A percentile compares a stretch with the other conserved stretches of the same genome.
These are phyloP conservation scores for Termitomyces sp. DNA, from an alignment of 768 basidiomycete genomes.

Conservation along the genomic window DNA sequence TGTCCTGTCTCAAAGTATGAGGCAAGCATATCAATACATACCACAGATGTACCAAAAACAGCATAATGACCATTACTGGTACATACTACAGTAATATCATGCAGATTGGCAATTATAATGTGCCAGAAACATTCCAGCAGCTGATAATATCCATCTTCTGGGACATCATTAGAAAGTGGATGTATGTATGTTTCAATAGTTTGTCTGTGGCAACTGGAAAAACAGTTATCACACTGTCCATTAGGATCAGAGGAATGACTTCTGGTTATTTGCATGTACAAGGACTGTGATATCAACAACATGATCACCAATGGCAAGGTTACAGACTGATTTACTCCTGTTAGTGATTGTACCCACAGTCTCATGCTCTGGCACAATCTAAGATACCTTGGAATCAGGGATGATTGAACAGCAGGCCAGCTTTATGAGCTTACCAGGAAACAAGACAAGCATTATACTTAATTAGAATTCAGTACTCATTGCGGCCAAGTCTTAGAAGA, in stretches of 20 bases:
- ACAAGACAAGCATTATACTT: slow-evolving; percentile 67
- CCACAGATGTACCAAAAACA: too few relatives aligned
- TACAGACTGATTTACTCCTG: slow-evolving; percentile 53
- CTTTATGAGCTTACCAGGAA: slow-evolving; percentile 46
- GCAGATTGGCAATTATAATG: too few relatives aligned
- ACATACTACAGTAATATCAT: too few relatives aligned
- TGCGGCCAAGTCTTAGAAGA: not conserved
- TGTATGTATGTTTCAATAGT: too few relatives aligned
- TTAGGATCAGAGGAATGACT: not conserved
- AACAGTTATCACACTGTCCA: slow-evolving; percentile 47
- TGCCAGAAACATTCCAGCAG: too few relatives aligned
- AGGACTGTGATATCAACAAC: slow-evolving; percentile 58
- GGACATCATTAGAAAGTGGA: too few relatives aligned
- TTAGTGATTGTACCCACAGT: slow-evolving; percentile 23
- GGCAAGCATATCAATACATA: too few relatives aligned
- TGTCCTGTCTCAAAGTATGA: too few relatives aligned
- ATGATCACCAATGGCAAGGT: slow-evolving; percentile 61
- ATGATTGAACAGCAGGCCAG: not conserved
- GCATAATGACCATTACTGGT: too few relatives aligned
- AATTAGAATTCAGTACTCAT: slow-evolving; percentile 11
- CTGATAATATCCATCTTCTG: too few relatives aligned
- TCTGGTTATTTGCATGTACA: slow-evolving; percentile 21
- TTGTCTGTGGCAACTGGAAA: slow-evolving; percentile 72
- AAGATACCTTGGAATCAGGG: not conserved
- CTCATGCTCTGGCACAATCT: slow-evolving; percentile 47